Percentiles rank a stretch among this genome's conserved stretches.
Conservation (phyloP, 345 rosid genomes). For the Dovyalis caffra region DNA sequence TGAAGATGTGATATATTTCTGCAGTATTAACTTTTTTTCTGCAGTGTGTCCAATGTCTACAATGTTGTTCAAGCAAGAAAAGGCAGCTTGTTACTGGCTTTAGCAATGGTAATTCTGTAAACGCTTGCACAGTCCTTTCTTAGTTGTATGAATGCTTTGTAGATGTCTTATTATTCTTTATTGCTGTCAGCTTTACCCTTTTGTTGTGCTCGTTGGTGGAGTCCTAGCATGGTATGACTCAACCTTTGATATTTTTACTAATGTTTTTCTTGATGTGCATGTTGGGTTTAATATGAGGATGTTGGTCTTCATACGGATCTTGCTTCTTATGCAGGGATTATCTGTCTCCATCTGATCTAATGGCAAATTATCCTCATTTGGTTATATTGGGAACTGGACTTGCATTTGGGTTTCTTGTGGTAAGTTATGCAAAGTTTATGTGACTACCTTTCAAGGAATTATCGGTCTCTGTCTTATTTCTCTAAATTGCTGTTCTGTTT, state of each 20-base stretch:
- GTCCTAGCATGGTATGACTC: conserved; percentile 71
- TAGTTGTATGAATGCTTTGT: conserved; percentile 1
- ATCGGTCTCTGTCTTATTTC: not conserved
- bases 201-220: conserved; percentile 68
- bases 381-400: conserved; percentile 93
- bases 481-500: not conserved
- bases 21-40: conserved; percentile 12
- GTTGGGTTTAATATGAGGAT: not conserved
- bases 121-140: conserved; percentile 8
- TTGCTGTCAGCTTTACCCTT: conserved; percentile 72
- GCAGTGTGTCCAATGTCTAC: conserved; percentile 70
- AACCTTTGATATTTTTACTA: conserved; percentile 3
- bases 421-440: conserved; percentile 28
- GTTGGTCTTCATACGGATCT: conserved; percentile 10
- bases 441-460: not conserved
- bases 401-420: conserved; percentile 99
- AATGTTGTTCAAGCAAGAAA: conserved; percentile 80
- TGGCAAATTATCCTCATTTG: conserved; percentile 81
- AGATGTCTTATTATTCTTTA: conserved; percentile 19
- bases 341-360: conserved; percentile 75
- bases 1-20: not conserved
- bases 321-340: conserved; percentile 53
- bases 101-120: conserved; percentile 71
- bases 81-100: conserved; percentile 81
- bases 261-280: not conserved